Conservation (phyloP, 805 yeast genomes). For the Lachancea nothofagi region DNA sequence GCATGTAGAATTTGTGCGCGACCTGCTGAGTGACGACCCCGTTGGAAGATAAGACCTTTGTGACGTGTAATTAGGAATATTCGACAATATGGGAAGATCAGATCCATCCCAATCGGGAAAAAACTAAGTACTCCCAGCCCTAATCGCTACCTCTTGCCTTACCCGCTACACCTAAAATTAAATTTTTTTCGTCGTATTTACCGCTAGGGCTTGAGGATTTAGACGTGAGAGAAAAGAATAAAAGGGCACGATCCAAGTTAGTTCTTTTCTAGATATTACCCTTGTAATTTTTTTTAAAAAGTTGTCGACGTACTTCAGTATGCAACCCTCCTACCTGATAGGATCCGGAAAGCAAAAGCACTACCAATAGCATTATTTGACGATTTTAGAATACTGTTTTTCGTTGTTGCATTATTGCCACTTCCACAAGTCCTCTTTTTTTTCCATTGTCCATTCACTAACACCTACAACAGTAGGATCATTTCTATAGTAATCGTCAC, state of each 20-base stretch:
- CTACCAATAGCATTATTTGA: neutral
- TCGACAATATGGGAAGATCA: too few species aligned
- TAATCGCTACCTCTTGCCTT: neutral
- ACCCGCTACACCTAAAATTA: too few species aligned
- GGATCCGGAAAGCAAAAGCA: neutral
- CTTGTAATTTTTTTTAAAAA: conserved; percentile 36
- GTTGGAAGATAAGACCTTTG: neutral
- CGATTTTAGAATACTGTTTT: neutral
- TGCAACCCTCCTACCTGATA: conserved; percentile 35
- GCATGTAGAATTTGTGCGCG: neutral
- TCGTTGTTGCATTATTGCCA: neutral
- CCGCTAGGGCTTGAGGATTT: neutral
- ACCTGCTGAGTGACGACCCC: neutral
- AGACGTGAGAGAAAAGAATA: conserved; percentile 22
- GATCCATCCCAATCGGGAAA: too few species aligned
- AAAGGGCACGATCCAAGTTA: conserved; percentile 10
- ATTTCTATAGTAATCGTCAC: conserved; percentile 99
- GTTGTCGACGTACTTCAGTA: conserved; percentile 96
- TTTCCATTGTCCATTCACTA: conserved; percentile 32
- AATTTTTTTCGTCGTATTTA: too few species aligned
- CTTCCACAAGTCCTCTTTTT: neutral
- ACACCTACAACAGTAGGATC: conserved; percentile 75
- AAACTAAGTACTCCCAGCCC: neutral
- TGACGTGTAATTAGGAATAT: neutral
- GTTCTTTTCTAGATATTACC: conserved; percentile 37